These are phyloP conservation scores for Colletotrichum orbiculare DNA, from an alignment of 2,329 filamentous ascomycete species.

Conservation along the genomic window DNA sequence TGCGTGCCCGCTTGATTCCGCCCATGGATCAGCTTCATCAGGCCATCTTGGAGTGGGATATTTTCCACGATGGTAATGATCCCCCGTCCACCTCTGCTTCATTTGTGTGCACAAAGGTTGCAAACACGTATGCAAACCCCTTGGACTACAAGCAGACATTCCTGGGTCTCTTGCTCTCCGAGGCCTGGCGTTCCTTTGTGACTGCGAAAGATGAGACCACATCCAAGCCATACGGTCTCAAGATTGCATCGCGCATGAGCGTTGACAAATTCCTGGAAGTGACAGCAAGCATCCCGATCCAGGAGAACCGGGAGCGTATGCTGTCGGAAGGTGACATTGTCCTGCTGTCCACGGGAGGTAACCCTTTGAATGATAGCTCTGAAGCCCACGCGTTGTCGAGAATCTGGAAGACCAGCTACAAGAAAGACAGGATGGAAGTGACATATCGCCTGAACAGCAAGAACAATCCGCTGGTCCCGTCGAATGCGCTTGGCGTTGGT, in stretches of 20 bases:
- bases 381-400: slow-evolving; percentile 87
- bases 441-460: slow-evolving; percentile 83
- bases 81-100: slow-evolving; percentile 76
- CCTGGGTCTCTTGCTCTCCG: slow-evolving; percentile 87
- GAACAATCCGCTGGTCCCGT: slow-evolving; percentile 69
- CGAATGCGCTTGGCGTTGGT: slow-evolving; percentile 70
- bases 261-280: slow-evolving; percentile 96
- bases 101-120: slow-evolving; percentile 76
- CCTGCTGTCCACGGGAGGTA: slow-evolving; percentile 79
- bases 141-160: slow-evolving; percentile 89
- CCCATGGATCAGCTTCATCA: slow-evolving; percentile 88
- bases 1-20: slow-evolving; percentile 90
- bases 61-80: slow-evolving; percentile 88
- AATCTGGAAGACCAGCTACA: slow-evolving; percentile 82
- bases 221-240: slow-evolving; percentile 85
- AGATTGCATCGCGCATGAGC: slow-evolving; percentile 85
- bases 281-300: slow-evolving; percentile 80
- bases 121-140: slow-evolving; percentile 80
- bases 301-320: slow-evolving; percentile 76
- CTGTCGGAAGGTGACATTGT: slow-evolving; percentile 90
- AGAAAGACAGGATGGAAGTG: slow-evolving; percentile 84
- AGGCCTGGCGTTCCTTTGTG: slow-evolving; percentile 95
- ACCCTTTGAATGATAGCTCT: slow-evolving; percentile 73
- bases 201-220: slow-evolving; percentile 88
- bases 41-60: slow-evolving; percentile 92